Evolutionary conservation across 805 yeast species (phyloP).

Genomic region (Pichia kluyveri): DNA sequence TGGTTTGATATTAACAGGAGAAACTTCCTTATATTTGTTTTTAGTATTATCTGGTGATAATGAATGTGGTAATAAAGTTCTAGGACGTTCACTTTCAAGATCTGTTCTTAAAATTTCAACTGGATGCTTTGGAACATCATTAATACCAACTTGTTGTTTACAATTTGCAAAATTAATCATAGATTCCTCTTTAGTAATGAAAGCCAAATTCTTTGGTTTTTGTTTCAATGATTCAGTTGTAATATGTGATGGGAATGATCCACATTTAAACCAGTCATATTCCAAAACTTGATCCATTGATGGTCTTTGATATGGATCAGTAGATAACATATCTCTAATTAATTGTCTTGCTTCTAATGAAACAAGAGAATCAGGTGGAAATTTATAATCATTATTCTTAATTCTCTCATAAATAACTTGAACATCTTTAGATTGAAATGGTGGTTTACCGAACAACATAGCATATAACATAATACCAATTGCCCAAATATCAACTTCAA

Average conservation of each 20-base stretch:
- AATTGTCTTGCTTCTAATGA: constrained; percentile 66
- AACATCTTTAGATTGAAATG: constrained; percentile 94
- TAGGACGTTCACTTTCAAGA: constrained; percentile 58
- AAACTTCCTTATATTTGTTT: constrained; percentile 71
- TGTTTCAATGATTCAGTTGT: constrained; percentile 53
- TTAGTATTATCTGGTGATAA: constrained; percentile 89
- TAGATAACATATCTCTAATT: constrained; percentile 62
- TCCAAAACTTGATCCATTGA: constrained; percentile 67
- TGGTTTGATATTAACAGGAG: constrained; percentile 20
- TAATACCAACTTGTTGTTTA: constrained; percentile 52
- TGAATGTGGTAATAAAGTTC: constrained; percentile 72
- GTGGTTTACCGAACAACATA: constrained; percentile 87
- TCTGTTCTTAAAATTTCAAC: constrained; percentile 64
- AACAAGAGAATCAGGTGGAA: constrained; percentile 54
- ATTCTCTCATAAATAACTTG: constrained; percentile 88
- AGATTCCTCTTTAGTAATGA: constrained; percentile 52
- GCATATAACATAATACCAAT: constrained; percentile 96
- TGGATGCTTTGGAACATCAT: constrained; percentile 43
- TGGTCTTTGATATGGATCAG: constrained; percentile 79
- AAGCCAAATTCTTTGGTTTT: constrained; percentile 48
- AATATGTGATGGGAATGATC: constrained; percentile 69
- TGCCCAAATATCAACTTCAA: constrained; percentile 96
- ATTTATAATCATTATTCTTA: constrained; percentile 67
- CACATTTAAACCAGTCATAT: constrained; percentile 74
- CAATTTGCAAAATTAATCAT: constrained; percentile 57